A percentile compares a stretch with the other conserved stretches of the same genome.
Conservation (phyloP, 805 yeast species). For the Henningerozyma blattae region DNA sequence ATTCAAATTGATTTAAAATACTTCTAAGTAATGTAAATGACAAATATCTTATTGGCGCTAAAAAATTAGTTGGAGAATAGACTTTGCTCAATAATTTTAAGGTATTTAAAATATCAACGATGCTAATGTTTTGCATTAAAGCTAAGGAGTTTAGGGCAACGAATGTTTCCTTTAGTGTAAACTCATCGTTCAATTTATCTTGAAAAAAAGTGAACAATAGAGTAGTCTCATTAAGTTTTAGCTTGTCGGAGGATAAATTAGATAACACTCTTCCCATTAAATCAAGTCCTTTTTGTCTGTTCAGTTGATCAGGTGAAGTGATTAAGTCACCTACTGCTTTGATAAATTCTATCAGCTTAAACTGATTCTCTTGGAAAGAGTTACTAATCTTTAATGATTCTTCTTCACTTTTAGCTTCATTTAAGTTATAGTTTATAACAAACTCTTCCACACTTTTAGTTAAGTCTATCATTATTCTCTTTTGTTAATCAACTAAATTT, state of each 20-base stretch:
- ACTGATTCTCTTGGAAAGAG: conserved; percentile 12
- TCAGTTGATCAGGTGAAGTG: conserved; percentile 43
- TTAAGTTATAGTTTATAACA: conserved; percentile 29
- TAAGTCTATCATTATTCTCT: not conserved
- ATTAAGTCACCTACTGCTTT: conserved; percentile 47
- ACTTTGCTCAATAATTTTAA: conserved; percentile 25
- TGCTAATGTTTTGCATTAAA: conserved; percentile 36
- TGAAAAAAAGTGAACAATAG: conserved; percentile 40
- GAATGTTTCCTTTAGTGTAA: conserved; percentile 39
- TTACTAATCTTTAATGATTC: conserved; percentile 22
- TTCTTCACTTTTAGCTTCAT: conserved; percentile 20
- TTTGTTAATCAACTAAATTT: too few species aligned
- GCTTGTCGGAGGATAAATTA: conserved; percentile 16
- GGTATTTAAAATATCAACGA: conserved; percentile 26
- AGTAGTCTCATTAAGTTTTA: conserved; percentile 29
- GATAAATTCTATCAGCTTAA: conserved; percentile 40
- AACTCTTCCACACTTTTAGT: not conserved
- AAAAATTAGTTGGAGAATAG: conserved; percentile 44
- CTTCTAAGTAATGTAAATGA: conserved; percentile 40
- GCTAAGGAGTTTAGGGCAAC: conserved; percentile 42
- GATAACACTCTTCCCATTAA: conserved; percentile 31
- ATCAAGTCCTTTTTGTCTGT: conserved; percentile 37
- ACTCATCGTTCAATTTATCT: conserved; percentile 56
- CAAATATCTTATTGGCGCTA: conserved; percentile 50
- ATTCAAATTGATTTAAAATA: conserved; percentile 19